These are phyloP conservation scores for Rhododendron ovatum DNA, from an alignment of 148 eudicot species.

Conservation along the genomic window DNA sequence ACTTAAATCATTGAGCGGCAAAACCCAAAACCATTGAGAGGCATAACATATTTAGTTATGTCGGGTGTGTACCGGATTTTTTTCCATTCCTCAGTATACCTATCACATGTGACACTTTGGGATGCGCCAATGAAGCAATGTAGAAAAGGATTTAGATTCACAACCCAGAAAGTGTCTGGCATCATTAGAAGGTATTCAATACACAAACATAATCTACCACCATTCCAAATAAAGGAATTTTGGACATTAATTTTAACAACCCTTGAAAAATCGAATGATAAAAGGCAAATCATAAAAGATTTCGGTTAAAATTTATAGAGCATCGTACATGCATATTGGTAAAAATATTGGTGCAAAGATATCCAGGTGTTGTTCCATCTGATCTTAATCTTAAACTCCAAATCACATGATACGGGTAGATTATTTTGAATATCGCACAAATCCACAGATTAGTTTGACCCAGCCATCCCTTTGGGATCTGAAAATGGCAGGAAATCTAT, in stretches of 20 bases:
- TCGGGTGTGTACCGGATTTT: no score
- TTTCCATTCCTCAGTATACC: background rate
- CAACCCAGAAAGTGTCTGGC: background rate
- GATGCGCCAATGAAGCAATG: background rate
- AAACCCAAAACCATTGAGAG: no score
- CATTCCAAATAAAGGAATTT: background rate
- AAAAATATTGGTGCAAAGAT: background rate
- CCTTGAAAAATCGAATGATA: background rate
- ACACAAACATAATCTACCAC: background rate
- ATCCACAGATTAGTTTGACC: background rate
- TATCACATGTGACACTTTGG: background rate
- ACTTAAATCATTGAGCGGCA: no score
- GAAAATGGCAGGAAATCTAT: no score
- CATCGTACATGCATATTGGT: background rate
- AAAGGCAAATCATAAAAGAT: background rate
- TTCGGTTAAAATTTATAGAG: background rate
- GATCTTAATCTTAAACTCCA: background rate
- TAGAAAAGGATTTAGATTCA: background rate
- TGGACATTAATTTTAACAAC: background rate
- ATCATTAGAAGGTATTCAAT: background rate
- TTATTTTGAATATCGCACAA: no score
- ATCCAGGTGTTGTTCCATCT: background rate
- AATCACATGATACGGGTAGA: background rate
- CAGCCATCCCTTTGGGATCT: background rate
- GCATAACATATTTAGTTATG: no score